Percentiles rank a stretch among this genome's conserved stretches.
These are phyloP conservation scores for Apiospora kogelbergensis DNA, from an alignment of 2,329 filamentous ascomycete genomes.

Conservation along the genomic window DNA sequence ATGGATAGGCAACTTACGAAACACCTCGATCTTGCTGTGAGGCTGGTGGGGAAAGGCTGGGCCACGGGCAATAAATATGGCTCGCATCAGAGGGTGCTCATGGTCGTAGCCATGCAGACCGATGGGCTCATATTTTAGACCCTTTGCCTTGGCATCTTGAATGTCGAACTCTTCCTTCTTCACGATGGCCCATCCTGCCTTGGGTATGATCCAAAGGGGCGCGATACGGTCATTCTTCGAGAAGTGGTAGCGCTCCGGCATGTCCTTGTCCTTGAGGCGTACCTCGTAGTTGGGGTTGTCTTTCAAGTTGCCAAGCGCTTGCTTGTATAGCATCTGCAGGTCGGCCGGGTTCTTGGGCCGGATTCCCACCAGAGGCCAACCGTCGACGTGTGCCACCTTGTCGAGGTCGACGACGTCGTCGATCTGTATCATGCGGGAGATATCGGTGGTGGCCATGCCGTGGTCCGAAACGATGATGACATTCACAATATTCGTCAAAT, in stretches of 20 bases:
- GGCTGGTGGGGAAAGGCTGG: constrained; percentile 87
- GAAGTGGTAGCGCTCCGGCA: constrained; percentile 94
- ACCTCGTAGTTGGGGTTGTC: constrained; percentile 75
- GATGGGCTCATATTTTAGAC: constrained; percentile 71
- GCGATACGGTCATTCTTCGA: constrained; percentile 85
- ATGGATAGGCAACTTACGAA: constrained; percentile 65
- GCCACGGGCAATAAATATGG: constrained; percentile 89
- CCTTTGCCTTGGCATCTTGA: constrained; percentile 61
- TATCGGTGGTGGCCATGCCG: constrained; percentile 94
- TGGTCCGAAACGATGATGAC: constrained; percentile 96
- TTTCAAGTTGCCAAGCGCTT: constrained; percentile 55
- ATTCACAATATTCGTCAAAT: constrained; percentile 88
- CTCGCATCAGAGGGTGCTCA: constrained; percentile 91
- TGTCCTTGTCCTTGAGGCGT: constrained; percentile 81
- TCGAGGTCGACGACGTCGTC: constrained; percentile 82
- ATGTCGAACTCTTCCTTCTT: constrained; percentile 77
- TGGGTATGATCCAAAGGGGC: constrained; percentile 90
- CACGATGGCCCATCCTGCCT: constrained; percentile 90
- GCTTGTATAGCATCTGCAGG: constrained; percentile 66
- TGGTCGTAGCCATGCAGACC: constrained; percentile 96
- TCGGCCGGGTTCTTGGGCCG: constrained; percentile 72
- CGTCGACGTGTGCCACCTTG: constrained; percentile 81
- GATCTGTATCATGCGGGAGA: constrained; percentile 77
- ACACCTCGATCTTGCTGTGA: constrained; percentile 75
- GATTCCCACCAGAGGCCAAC: constrained; percentile 90